A percentile compares a stretch with the other conserved stretches of the same genome.
These are phyloP conservation scores for Zelonia costaricensis DNA, from an alignment of 208 protist species.

Conservation along the genomic window DNA sequence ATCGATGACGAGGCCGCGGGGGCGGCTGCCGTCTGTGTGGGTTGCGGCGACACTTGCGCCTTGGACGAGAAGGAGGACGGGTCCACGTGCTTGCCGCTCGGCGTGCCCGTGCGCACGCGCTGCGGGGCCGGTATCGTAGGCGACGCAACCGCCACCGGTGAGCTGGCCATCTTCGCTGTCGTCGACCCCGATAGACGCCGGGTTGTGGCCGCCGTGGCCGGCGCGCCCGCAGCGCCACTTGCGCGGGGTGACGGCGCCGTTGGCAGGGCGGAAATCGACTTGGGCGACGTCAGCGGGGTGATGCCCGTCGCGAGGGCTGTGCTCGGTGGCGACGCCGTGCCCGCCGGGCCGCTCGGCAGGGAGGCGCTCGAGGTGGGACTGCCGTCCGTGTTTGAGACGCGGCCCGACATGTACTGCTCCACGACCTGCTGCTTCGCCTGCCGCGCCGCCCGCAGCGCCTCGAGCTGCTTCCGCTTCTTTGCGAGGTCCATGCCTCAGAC, in stretches of 20 bases:
- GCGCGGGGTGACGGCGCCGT: neutral
- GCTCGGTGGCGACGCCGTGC: too few species aligned
- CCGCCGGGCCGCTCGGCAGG: neutral
- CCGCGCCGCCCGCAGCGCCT: conserved; percentile 56
- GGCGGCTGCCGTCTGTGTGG: neutral
- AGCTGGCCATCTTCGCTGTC: too few species aligned
- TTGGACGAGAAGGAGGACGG: too few species aligned
- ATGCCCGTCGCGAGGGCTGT: neutral
- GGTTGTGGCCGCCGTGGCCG: neutral
- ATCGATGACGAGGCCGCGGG: too few species aligned
- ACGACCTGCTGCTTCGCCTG: conserved; percentile 58
- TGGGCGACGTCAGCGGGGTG: too few species aligned
- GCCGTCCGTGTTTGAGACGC: neutral
- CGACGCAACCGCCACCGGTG: too few species aligned
- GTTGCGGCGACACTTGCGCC: neutral
- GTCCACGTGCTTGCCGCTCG: too few species aligned
- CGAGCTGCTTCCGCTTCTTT: conserved; percentile 63
- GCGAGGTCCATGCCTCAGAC: conserved; percentile 52
- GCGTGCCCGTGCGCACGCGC: too few species aligned
- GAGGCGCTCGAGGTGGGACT: neutral
- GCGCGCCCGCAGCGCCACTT: neutral
- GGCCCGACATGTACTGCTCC: conserved; percentile 30
- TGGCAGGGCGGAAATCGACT: neutral
- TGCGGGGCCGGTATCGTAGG: too few species aligned
- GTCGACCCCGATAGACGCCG: neutral